These are phyloP conservation scores for Gnomoniopsis sp. DNA, from an alignment of 2,329 filamentous ascomycete species.

Conservation along the genomic window DNA sequence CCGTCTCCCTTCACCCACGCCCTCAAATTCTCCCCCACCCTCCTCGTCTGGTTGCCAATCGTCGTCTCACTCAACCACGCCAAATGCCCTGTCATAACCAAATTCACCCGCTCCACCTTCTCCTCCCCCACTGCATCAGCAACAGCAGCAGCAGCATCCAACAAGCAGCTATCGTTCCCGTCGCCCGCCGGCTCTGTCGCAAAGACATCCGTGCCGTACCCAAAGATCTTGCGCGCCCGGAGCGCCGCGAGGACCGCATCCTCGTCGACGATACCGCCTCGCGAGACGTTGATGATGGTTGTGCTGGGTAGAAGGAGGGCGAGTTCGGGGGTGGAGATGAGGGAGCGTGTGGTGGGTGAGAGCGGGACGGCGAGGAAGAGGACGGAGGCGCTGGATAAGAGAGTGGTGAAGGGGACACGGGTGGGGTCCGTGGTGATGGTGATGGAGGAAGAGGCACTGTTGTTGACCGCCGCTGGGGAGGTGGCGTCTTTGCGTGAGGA, in stretches of 20 bases:
- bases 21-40: conserved; percentile 20
- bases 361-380: conserved; percentile 22
- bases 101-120: conserved; percentile 17
- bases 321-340: conserved; percentile 23
- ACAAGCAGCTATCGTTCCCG: conserved; percentile 21
- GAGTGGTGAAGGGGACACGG: conserved; percentile 21
- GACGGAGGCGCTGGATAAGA: conserved; percentile 19
- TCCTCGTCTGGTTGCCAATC: conserved; percentile 18
- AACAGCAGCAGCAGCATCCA: conserved; percentile 11
- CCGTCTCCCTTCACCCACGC: conserved; percentile 15
- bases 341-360: conserved; percentile 12
- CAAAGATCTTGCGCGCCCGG: conserved; percentile 20
- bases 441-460: neutral
- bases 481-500: conserved; percentile 17
- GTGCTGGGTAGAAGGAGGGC: conserved; percentile 20
- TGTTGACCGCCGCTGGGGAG: neutral
- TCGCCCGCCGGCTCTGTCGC: conserved; percentile 23
- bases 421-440: neutral
- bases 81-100: conserved; percentile 25
- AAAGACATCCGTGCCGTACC: conserved; percentile 24
- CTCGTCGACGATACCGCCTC: conserved; percentile 21
- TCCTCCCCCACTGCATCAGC: too few relatives aligned
- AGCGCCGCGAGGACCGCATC: conserved; percentile 21
- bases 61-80: conserved; percentile 24
- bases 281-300: conserved; percentile 24